Evolutionary conservation across 164 flowering plant species (phyloP).

Genomic region (Vitis vinifera): DNA sequence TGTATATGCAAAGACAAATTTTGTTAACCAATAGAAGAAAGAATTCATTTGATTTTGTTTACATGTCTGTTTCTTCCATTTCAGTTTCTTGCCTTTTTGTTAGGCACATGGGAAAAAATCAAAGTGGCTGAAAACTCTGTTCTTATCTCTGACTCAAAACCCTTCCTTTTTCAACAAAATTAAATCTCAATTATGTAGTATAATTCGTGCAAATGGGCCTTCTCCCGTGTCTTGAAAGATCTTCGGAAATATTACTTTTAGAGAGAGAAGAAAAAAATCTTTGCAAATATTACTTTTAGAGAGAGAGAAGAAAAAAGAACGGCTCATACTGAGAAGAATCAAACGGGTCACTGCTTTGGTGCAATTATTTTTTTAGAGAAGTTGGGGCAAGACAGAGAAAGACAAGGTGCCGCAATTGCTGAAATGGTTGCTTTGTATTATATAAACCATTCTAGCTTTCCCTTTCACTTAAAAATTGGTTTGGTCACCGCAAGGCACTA

Average conservation of each 20-base stretch:
- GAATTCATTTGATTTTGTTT: constrained; percentile 17
- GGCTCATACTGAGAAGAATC: too few species aligned
- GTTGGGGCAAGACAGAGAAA: not conserved
- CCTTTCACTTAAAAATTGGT: constrained; percentile 8
- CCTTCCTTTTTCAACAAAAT: too few species aligned
- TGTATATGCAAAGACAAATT: constrained; percentile 33
- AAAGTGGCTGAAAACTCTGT: too few species aligned
- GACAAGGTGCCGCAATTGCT: constrained; percentile 21
- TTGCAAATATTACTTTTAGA: too few species aligned
- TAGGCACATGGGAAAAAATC: too few species aligned
- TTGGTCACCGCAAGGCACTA: not conserved
- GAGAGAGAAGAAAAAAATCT: too few species aligned
- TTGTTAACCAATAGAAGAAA: constrained; percentile 19
- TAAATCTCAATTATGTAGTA: not conserved
- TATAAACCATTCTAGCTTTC: constrained; percentile 2
- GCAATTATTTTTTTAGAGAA: not conserved
- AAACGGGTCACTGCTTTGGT: too few species aligned
- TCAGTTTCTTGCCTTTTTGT: too few species aligned
- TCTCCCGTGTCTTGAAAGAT: not conserved
- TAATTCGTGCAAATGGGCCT: not conserved
- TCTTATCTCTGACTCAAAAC: too few species aligned
- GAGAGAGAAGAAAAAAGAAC: too few species aligned
- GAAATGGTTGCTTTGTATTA: constrained; percentile 21
- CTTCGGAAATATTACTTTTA: too few species aligned
- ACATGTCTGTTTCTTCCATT: not conserved